A percentile compares a stretch with the other conserved stretches of the same genome.
phyloP scores from a whole-genome alignment of 345 rosid species.

The Psidium guajava region DNA sequence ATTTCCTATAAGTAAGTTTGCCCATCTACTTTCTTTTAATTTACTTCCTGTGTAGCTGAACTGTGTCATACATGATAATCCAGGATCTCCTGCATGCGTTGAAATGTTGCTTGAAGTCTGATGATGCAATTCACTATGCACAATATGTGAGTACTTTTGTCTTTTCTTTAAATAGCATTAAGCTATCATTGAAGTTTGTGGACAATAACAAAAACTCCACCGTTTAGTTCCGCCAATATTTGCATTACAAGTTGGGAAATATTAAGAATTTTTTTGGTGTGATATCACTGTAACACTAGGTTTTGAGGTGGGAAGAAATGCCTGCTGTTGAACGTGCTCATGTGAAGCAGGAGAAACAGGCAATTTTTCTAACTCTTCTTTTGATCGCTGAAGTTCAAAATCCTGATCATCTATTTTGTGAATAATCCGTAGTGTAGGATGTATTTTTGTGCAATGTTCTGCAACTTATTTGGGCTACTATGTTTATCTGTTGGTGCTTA shows the following conservation, averaged over 20 bases:
- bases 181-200: not conserved
- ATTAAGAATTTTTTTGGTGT: not conserved
- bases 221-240: not conserved
- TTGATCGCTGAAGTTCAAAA: not conserved
- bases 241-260: too few relatives aligned
- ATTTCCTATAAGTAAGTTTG: not conserved
- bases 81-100: slow-evolving; percentile 72
- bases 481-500: not conserved
- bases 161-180: not conserved
- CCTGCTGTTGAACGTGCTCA: slow-evolving; percentile 86
- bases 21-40: not conserved
- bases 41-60: not conserved
- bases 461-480: not conserved
- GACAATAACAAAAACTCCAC: not conserved
- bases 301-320: slow-evolving; percentile 82
- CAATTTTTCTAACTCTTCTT: slow-evolving; percentile 1
- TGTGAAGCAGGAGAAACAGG: slow-evolving; percentile 88
- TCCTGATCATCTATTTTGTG: not conserved
- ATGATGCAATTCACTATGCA: slow-evolving; percentile 77
- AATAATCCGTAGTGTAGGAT: not conserved
- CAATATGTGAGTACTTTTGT: slow-evolving; percentile 53
- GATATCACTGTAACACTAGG: slow-evolving; percentile 18
- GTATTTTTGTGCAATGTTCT: not conserved
- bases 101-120: slow-evolving; percentile 45
- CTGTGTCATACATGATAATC: not conserved